Percentiles rank a stretch among this genome's conserved stretches.
Conservation (phyloP, 495 filamentous ascomycete genomes). For the Bacidia rubella region DNA sequence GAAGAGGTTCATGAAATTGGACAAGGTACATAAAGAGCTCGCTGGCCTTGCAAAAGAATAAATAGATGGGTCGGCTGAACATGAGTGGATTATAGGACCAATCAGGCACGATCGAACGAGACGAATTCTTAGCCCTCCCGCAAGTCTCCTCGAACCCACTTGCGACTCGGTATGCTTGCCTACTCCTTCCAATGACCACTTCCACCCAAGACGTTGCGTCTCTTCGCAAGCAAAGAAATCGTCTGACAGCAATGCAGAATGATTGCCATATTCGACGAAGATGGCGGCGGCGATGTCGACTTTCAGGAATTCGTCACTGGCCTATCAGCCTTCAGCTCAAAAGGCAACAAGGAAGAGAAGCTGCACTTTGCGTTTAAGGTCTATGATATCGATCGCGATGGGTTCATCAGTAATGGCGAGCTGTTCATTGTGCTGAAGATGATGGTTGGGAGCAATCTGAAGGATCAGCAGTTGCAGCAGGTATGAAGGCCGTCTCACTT, state of each 20-base stretch:
- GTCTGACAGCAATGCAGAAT: conserved; percentile 40
- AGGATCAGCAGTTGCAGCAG: conserved; percentile 96
- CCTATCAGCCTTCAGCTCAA: conserved; percentile 86
- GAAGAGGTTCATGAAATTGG: conserved; percentile 98
- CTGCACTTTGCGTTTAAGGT: conserved; percentile 96
- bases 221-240: neutral
- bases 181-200: neutral
- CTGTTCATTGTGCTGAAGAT: conserved; percentile 99
- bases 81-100: conserved; percentile 51
- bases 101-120: conserved; percentile 94
- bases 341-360: conserved; percentile 99
- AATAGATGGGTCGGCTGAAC: neutral
- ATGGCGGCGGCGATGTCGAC: conserved; percentile 94
- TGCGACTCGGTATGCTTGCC: conserved; percentile 63
- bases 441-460: conserved; percentile 99
- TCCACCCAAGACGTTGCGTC: neutral
- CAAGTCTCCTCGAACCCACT: conserved; percentile 97
- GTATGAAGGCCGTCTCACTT: conserved; percentile 23
- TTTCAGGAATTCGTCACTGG: conserved; percentile 99
- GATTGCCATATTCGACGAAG: conserved; percentile 99
- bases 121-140: conserved; percentile 92
- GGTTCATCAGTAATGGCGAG: conserved; percentile 97
- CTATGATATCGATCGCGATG: conserved; percentile 98
- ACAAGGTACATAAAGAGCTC: conserved; percentile 52
- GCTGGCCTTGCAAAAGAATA: neutral